Evolutionary conservation across 768 basidiomycete genomes (phyloP), one percentile per base, ranked within the genome.

Genomic region (Rhizopogon roseolus): DNA sequence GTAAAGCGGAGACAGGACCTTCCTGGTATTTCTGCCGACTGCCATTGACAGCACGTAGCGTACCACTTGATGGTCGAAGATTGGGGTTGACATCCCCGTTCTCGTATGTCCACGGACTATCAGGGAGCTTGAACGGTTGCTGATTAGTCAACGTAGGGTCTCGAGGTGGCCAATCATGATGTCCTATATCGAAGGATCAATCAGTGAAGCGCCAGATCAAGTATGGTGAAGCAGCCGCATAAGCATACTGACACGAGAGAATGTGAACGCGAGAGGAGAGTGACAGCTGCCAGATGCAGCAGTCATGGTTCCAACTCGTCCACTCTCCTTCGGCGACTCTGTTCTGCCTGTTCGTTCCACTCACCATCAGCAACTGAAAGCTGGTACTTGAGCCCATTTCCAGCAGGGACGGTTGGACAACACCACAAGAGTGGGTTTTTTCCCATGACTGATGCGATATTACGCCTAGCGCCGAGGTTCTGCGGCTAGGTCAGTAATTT

Each of bases 101-200:
- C 58, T 87, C 84, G 63, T 90, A 96, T 13, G 92, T 92, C 86
- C 93, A 97, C 5, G 94, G 92, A 5, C 82, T 84, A 22, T 76
- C 66, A 1, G 82, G 79, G 34, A 85, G 77, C 34, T 65, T 67
- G 58, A 83, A 77, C 9, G 66, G 66, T 54, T 74, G 70, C 55
- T 72, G 72, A 34, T 60, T 57, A 25, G 60, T 57, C 34, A 62
- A 57, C 45, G 65, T 61, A 0, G 85, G 85, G 65, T 93, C 90
- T 37, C 74, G 73, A 5, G 91, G 90, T 17, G 93, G 93, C 91
- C 93, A 94, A 7, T 60, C 49, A 40, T 70, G 62, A 52, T 73
- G 76, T 6, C 64, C 69, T 48, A 25, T 9, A 48, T 34, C 46
- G 36, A 46, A 4, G 22, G 19, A 41, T 70, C 56, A 2, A 62